Evolutionary conservation across 2,329 filamentous ascomycete species (phyloP).

Genomic region (Hirsutella minnesotensis): DNA sequence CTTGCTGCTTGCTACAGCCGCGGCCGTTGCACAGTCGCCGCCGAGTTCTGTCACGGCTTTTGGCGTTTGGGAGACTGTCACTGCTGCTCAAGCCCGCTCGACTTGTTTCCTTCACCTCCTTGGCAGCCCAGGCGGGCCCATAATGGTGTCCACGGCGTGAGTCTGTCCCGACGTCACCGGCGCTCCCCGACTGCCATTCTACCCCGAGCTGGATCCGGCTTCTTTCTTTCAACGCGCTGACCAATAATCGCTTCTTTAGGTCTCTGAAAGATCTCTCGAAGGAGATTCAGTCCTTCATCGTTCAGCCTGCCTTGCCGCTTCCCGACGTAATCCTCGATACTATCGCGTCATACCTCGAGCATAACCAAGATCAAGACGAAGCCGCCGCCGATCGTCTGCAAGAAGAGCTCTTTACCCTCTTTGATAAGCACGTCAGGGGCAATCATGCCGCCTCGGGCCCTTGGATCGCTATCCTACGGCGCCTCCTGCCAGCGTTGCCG

Average conservation of each 20-base stretch:
- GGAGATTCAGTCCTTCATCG: slow-evolving; percentile 38
- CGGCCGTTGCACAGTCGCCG: too few relatives aligned
- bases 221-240: neutral
- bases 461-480: slow-evolving; percentile 58
- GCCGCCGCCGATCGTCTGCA: slow-evolving; percentile 57
- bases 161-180: slow-evolving; percentile 4
- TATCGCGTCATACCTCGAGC: slow-evolving; percentile 56
- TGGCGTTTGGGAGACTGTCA: too few relatives aligned
- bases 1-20: too few relatives aligned
- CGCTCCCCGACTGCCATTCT: slow-evolving; percentile 8
- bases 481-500: slow-evolving; percentile 51
- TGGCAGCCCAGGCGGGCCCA: neutral
- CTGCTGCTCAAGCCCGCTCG: too few relatives aligned
- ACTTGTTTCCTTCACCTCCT: too few relatives aligned
- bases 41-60: too few relatives aligned
- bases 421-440: slow-evolving; percentile 50
- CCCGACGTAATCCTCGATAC: slow-evolving; percentile 51
- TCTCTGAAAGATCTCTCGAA: slow-evolving; percentile 51
- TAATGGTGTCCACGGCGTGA: slow-evolving; percentile 16
- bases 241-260: slow-evolving; percentile 20
- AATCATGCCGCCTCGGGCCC: slow-evolving; percentile 44
- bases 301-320: slow-evolving; percentile 45
- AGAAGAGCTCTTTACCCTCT: slow-evolving; percentile 58
- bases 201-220: neutral
- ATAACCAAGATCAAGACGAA: slow-evolving; percentile 57